Evolutionary conservation across 306 rosid species (phyloP).

Genomic region (Lablab purpureus): DNA sequence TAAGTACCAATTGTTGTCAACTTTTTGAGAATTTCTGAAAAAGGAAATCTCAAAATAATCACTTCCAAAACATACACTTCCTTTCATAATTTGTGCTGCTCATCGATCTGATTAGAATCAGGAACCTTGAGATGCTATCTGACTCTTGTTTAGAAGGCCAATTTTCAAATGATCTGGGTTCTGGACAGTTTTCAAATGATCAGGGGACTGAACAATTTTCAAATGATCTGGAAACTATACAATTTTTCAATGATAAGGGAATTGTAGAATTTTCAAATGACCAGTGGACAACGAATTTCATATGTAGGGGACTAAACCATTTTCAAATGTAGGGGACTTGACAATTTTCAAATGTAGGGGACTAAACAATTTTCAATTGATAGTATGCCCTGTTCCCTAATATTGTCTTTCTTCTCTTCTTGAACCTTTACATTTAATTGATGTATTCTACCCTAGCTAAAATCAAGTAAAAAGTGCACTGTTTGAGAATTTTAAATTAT

Average conservation of each 20-base stretch:
- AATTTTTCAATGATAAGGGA: constrained; percentile 68
- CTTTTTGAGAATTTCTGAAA: background rate
- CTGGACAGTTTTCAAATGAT: constrained; percentile 51
- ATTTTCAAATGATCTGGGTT: constrained; percentile 65
- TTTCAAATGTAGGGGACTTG: constrained; percentile 57
- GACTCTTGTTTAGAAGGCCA: constrained; percentile 95
- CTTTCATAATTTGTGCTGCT: constrained; percentile 59
- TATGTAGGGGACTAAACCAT: constrained; percentile 46
- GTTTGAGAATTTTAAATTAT: constrained; percentile 28
- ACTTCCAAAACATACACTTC: background rate
- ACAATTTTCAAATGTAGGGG: constrained; percentile 83
- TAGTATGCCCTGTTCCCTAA: background rate
- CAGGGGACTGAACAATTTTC: constrained; percentile 48
- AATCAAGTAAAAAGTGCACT: background rate
- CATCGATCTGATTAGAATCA: constrained; percentile 86
- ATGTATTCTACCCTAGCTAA: constrained; percentile 19
- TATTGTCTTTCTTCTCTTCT: background rate
- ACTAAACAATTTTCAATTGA: too few relatives aligned
- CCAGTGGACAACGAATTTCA: too few relatives aligned
- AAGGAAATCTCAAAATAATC: background rate
- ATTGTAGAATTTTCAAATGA: constrained; percentile 84
- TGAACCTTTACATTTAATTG: background rate
- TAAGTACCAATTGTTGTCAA: background rate
- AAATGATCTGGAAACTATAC: constrained; percentile 52
- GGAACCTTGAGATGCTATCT: constrained; percentile 78